phyloP scores from a whole-genome alignment of 1,139 yeast genomes.

The Maudiozyma humilis region DNA sequence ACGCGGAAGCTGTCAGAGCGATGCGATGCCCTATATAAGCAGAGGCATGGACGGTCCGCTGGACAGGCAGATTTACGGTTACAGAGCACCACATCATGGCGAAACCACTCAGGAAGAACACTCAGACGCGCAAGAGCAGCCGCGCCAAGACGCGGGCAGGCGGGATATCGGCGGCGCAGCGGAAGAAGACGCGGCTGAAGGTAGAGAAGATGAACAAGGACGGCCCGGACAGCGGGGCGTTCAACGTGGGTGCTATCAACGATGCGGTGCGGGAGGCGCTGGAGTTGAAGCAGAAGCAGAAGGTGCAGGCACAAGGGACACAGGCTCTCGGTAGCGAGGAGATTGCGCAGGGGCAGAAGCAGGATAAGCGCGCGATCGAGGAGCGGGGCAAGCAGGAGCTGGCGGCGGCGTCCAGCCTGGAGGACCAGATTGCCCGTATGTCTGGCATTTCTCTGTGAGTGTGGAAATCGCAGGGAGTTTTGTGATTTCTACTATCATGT shows the following conservation, averaged over 20 bases:
- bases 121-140: constrained; percentile 5
- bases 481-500: no score
- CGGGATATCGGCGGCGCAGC: constrained; percentile 15
- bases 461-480: no score
- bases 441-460: constrained; percentile 41
- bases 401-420: constrained; percentile 44
- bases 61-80: no score
- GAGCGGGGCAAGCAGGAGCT: constrained; percentile 35
- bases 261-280: neutral
- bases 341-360: constrained; percentile 33
- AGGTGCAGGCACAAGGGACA: neutral
- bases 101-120: constrained; percentile 11
- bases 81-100: constrained; percentile 3
- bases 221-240: constrained; percentile 4
- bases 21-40: no score
- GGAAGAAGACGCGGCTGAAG: constrained; percentile 22
- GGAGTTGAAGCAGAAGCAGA: neutral
- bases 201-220: constrained; percentile 23
- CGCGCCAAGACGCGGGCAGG: constrained; percentile 6
- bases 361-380: constrained; percentile 40
- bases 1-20: no score
- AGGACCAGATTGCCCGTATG: constrained; percentile 52
- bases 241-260: neutral
- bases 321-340: constrained; percentile 34
- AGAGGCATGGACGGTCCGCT: no score